Evolutionary conservation across 257 asterid genomes (phyloP).

Genomic region (Solanum pimpinellifolium): DNA sequence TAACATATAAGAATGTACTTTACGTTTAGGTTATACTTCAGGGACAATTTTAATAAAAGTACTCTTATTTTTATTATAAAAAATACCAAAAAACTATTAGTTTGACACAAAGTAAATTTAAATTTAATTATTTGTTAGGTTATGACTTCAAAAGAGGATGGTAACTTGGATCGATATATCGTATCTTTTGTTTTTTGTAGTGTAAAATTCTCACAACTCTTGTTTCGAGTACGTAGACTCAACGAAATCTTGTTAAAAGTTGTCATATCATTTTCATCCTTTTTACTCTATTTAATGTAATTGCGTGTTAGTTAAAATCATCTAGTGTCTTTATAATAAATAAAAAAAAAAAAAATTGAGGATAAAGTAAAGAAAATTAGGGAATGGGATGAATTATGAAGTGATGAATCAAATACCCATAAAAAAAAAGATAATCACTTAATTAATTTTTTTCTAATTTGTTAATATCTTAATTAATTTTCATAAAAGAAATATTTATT

Average conservation of each 20-base stretch:
- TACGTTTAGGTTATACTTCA: too few relatives aligned
- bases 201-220: not conserved
- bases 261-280: not conserved
- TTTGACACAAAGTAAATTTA: too few relatives aligned
- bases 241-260: not conserved
- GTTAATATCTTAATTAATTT: too few relatives aligned
- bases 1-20: too few relatives aligned
- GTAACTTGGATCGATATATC: not conserved
- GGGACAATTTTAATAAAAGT: rapidly evolving
- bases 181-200: not conserved
- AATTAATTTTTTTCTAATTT: too few relatives aligned
- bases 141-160: not conserved
- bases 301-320: not conserved
- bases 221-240: not conserved
- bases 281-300: not conserved
- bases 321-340: not conserved
- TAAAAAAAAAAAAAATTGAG: not conserved
- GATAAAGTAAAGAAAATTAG: not conserved
- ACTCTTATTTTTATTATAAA: too few relatives aligned
- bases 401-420: not conserved
- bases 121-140: too few relatives aligned
- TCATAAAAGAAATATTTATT: too few relatives aligned
- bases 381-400: not conserved
- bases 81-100: too few relatives aligned
- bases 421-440: too few relatives aligned